Base-by-base conservation (phyloP, 1,139 yeast genomes). In the Candida sp. region DNA sequence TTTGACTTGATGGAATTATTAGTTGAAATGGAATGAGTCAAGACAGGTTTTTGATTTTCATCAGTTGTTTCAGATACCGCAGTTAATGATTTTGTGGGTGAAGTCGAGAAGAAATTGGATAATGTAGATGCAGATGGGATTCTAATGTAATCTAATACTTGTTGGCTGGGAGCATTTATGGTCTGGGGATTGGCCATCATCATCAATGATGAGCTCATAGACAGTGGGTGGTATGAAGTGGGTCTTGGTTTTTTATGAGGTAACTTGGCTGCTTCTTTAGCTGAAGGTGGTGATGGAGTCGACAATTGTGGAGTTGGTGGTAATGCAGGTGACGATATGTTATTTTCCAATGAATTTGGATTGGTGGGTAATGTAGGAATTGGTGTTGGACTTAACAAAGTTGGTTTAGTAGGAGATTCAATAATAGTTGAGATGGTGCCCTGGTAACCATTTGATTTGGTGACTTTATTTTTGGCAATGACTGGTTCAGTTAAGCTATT, bases 221-320 rank as follows among this genome's bases (percentile, higher is more conserved):
- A 70, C 23, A 72, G 67, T 9, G 95, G 93, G 57, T 86, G 91
- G 57, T 84, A 86, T 6, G 91, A 84, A 0, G 91, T 85, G 39
- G 95, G 93, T 60, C 95, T 77, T 43, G 88, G 90, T 55, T 78
- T 83, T 59, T 80, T 77, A 44, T 66, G 74, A 19, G 77, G 77
- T 43, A 72, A 61, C 52, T 67, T 66, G 51, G 55, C 43, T 49
- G 67, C 42, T 43, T 57, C 60, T 44, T 61, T 42, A 8, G 57
- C 43, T 15, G 53, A 46, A 36, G 49, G 49, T 25, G 29, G 29
- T 9, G 47, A 39, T 21, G 52, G 41, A 27, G 46, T 40, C 39
- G 47, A 41, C 12, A 44, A 39, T 21, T 45, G 40, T 22, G 44
- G 45, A 29, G 37, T 36, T 15, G 50, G 45, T 29, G 53, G 45